Evolutionary conservation across 2,329 filamentous ascomycete species (phyloP).

Genomic region (Aspergillus sp.): DNA sequence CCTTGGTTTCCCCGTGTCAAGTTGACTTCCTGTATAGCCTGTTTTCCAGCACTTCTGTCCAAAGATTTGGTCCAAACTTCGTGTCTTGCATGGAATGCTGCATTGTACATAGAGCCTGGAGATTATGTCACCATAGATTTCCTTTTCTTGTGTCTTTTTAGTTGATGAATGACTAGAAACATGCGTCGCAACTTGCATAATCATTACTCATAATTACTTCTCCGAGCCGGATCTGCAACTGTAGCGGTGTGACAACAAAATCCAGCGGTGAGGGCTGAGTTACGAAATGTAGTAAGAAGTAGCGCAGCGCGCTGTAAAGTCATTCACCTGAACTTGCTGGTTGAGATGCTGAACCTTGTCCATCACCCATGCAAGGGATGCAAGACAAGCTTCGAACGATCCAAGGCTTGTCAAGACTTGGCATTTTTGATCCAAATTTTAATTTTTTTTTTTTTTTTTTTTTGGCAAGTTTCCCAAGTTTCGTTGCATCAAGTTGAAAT

Average conservation of each 20-base stretch:
- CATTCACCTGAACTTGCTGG: not conserved
- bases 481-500: too few relatives aligned
- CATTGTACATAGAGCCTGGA: conserved; percentile 14
- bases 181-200: not conserved
- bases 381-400: conserved; percentile 22
- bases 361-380: conserved; percentile 17
- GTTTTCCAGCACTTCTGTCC: not conserved
- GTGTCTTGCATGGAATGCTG: conserved; percentile 10
- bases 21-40: conserved; percentile 4
- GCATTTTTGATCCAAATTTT: conserved; percentile 4
- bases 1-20: not conserved
- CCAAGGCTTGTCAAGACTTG: conserved; percentile 25
- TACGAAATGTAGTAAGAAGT: too few relatives aligned
- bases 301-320: not conserved
- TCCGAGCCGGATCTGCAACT: not conserved
- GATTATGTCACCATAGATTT: conserved; percentile 5
- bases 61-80: not conserved
- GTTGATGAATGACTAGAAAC: not conserved
- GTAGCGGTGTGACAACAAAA: conserved; percentile 12
- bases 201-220: not conserved
- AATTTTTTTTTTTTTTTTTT: not conserved
- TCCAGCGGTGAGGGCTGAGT: conserved; percentile 3
- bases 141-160: not conserved
- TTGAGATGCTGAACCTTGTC: not conserved
- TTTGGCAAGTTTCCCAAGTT: too few relatives aligned